These are phyloP conservation scores for Tolypocladium pustulatum DNA, from an alignment of 2,329 filamentous ascomycete species.

Conservation along the genomic window DNA sequence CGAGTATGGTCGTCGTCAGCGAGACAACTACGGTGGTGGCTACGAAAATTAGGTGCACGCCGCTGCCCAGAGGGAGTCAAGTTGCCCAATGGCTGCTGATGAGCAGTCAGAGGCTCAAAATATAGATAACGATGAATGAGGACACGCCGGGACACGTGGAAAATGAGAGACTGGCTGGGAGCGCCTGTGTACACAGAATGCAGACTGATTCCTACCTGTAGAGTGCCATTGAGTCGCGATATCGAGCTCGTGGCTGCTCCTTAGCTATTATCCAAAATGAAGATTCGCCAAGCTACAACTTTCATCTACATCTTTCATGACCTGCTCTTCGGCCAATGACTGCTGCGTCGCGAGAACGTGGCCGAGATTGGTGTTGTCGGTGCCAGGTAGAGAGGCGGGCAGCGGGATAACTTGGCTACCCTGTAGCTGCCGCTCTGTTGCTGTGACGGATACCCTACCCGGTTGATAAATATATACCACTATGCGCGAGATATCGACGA, in stretches of 20 bases:
- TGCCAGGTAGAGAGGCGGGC: too few relatives aligned
- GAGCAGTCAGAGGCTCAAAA: neutral
- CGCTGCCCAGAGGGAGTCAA: neutral
- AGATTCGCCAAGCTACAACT: too few relatives aligned
- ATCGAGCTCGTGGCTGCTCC: neutral
- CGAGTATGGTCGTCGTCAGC: constrained; percentile 10
- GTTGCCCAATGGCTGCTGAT: neutral
- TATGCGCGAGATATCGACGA: too few relatives aligned
- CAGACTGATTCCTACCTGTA: neutral
- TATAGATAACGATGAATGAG: neutral
- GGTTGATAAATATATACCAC: too few relatives aligned
- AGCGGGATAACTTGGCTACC: neutral
- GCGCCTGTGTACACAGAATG: neutral
- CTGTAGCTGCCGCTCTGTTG: neutral
- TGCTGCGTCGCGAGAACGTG: neutral
- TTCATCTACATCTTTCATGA: too few relatives aligned
- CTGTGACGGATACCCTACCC: too few relatives aligned
- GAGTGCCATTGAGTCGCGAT: neutral
- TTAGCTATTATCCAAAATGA: neutral
- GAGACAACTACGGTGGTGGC: constrained; percentile 15
- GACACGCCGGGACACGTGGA: neutral
- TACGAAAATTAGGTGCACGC: constrained; percentile 1
- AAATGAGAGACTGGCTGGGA: neutral
- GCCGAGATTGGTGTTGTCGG: too few relatives aligned
- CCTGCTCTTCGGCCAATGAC: neutral